These are phyloP conservation scores for Plasmodiophora brassicae DNA, from an alignment of 208 protist genomes.

Conservation along the genomic window DNA sequence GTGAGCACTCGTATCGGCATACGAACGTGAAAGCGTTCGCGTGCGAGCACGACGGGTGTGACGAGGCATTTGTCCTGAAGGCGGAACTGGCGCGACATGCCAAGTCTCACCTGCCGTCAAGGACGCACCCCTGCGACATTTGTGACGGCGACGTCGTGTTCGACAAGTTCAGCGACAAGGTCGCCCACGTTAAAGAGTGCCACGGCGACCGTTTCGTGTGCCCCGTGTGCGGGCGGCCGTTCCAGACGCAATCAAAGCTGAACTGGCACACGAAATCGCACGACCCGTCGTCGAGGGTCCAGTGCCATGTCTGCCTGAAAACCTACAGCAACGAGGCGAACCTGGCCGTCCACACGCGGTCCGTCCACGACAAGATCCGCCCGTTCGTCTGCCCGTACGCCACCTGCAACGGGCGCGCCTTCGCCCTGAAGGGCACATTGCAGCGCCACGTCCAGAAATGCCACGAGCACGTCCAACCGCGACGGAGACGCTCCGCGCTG, in stretches of 20 bases:
- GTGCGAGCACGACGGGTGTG: background rate
- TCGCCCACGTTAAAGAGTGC: background rate
- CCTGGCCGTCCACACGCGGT: background rate
- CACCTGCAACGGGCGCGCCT: background rate
- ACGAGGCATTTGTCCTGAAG: background rate
- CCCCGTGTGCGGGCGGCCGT: background rate
- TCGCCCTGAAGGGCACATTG: background rate
- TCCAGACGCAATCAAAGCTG: background rate
- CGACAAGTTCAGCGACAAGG: background rate
- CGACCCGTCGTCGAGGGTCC: background rate
- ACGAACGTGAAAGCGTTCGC: conserved; percentile 5
- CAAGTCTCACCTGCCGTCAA: background rate
- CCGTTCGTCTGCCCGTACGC: background rate
- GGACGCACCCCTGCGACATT: background rate
- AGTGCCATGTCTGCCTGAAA: background rate
- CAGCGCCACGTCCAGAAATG: background rate
- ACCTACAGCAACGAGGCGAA: conserved; percentile 3
- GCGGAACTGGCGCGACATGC: background rate
- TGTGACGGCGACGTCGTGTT: background rate
- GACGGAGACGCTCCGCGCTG: background rate
- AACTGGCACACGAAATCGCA: background rate
- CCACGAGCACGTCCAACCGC: background rate
- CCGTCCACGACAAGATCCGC: conserved; percentile 9
- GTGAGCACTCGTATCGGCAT: background rate
- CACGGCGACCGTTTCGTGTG: background rate